A percentile compares a stretch with the other conserved stretches of the same genome.
phyloP scores from a whole-genome alignment of 257 asterid species.

The Anisodus acutangulus region DNA sequence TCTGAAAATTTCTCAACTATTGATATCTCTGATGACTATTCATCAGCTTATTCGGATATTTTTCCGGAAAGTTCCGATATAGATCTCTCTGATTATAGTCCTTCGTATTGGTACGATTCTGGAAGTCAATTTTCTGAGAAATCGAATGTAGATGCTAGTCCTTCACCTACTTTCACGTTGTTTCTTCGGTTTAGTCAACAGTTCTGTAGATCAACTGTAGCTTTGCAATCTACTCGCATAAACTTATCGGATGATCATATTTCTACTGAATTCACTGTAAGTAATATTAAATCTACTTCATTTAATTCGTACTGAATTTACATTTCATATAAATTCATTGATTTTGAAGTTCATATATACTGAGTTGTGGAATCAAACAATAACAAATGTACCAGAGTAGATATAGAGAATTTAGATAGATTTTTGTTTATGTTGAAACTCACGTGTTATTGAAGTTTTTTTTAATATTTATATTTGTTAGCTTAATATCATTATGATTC shows the following conservation, averaged over 20 bases:
- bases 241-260: conserved; percentile 31
- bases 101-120: conserved; percentile 67
- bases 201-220: conserved; percentile 57
- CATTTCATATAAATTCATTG: neutral
- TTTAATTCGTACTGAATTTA: neutral
- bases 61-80: conserved; percentile 34
- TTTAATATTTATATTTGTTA: too few relatives aligned
- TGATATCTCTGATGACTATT: conserved; percentile 34
- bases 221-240: neutral
- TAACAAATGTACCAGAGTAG: too few relatives aligned
- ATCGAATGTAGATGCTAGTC: conserved; percentile 54
- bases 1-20: conserved; percentile 60
- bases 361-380: too few relatives aligned
- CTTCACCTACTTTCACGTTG: conserved; percentile 70
- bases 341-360: neutral
- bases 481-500: too few relatives aligned
- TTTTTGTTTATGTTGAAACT: too few relatives aligned
- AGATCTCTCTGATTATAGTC: conserved; percentile 59
- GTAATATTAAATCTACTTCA: conserved; percentile 33
- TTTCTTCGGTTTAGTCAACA: conserved; percentile 60
- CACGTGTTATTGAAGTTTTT: too few relatives aligned
- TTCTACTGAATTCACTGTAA: conserved; percentile 58
- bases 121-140: conserved; percentile 89
- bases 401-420: too few relatives aligned
- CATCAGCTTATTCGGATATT: conserved; percentile 51